phyloP scores from a whole-genome alignment of 768 basidiomycete genomes.

The Kwoniella europaea region DNA sequence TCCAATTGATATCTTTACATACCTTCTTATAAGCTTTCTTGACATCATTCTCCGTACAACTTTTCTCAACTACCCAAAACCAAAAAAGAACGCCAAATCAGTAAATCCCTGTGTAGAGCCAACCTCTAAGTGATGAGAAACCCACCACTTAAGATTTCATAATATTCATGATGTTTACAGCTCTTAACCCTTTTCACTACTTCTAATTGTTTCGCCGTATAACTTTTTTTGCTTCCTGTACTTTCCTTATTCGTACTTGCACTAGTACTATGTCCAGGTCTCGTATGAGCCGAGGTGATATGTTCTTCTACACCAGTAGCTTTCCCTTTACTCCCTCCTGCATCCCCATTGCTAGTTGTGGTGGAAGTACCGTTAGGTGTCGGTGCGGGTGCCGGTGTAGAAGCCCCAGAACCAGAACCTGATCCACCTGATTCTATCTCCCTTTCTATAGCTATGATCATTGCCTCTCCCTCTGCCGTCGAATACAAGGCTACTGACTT shows the following conservation, averaged over 20 bases:
- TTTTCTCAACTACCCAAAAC: slow-evolving; percentile 55
- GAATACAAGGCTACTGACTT: slow-evolving; percentile 83
- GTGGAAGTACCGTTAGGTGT: slow-evolving; percentile 1
- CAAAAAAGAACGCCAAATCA: slow-evolving; percentile 89
- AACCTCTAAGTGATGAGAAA: slow-evolving; percentile 71
- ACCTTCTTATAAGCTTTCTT: slow-evolving; percentile 97
- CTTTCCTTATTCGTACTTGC: slow-evolving; percentile 62
- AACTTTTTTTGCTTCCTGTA: slow-evolving; percentile 71
- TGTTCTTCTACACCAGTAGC: slow-evolving; percentile 62
- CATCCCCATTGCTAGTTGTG: not conserved
- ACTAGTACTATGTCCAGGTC: slow-evolving; percentile 61
- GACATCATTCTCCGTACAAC: slow-evolving; percentile 56
- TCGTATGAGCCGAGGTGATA: slow-evolving; percentile 59
- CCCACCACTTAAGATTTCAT: slow-evolving; percentile 75
- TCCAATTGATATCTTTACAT: slow-evolving; percentile 28
- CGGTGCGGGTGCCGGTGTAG: slow-evolving; percentile 51
- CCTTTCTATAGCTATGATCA: slow-evolving; percentile 71
- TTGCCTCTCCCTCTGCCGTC: slow-evolving; percentile 72
- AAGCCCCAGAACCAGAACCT: slow-evolving; percentile 9
- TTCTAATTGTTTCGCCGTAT: slow-evolving; percentile 78
- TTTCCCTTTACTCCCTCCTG: slow-evolving; percentile 59
- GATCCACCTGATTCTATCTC: slow-evolving; percentile 57
- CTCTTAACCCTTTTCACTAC: slow-evolving; percentile 82
- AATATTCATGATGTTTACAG: slow-evolving; percentile 89
- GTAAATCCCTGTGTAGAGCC: slow-evolving; percentile 78